Evolutionary conservation across 352 stramenopile species (phyloP), one percentile per base, ranked within the genome.

Genomic region (Globisporangium ultimum): DNA sequence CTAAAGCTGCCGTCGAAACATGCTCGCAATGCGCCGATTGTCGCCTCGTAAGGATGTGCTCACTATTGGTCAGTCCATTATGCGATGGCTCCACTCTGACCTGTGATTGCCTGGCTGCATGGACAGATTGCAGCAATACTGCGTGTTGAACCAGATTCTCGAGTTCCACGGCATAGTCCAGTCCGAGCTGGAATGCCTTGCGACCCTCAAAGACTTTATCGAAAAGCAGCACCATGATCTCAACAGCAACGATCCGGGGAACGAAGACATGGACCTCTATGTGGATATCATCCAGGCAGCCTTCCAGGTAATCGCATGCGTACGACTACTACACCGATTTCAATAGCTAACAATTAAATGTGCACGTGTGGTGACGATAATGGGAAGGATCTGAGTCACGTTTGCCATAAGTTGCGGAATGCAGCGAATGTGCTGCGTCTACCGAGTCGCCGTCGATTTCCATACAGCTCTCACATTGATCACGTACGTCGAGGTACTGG

Each of bases 81-180:
- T 69, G 14, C 2, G 7, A 12, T 8, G 5, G 0, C 3, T 28
- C 14, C 9, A 48, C 52, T 68, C 13, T 24, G 64, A 34, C 22
- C 14, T 40, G 8, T 46, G 15, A 11, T 2, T 38, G 32, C 3
- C 2, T 18, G 1, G 3, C 17, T 9, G 13, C 20, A 7, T 20
- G 45, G 21, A 5, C 58, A 93, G 84, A 21, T 63, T 93, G 55
- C 77, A 91, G 60, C 79, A 93, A 42, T 93, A 91, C 60, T 91
- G 80, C 61, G 80, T 93, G 56, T 63, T 93, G 40, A 87, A 91
- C 66, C 84, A 93, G 67, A 90, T 93, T 60, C 74, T 93, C 49
- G 84, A 93, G 68, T 91, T 93, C 60, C 81, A 93, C 58, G 71
- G 74, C 53, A 73, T 84, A 48, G 60, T 87, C 50, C 81, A 89